phyloP scores from a whole-genome alignment of 441 rosid genomes.

The Brassica balearica region DNA sequence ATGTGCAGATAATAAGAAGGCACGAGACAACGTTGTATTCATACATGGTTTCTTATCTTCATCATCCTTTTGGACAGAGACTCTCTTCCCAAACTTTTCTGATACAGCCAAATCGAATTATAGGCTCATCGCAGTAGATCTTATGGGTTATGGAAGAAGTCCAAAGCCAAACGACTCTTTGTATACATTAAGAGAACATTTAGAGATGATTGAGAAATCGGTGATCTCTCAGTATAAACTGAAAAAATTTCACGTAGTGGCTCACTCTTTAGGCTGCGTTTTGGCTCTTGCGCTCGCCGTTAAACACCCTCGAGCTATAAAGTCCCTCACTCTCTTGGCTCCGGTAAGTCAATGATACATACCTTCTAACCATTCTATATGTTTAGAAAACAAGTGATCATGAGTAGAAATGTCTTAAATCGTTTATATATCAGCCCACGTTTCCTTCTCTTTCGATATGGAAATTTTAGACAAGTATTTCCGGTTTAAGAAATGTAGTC shows the following conservation, averaged over 20 bases:
- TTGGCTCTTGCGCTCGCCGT: slow-evolving; percentile 93
- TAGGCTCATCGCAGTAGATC: slow-evolving; percentile 81
- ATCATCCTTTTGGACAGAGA: slow-evolving; percentile 92
- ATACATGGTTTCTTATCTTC: slow-evolving; percentile 98
- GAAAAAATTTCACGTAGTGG: slow-evolving; percentile 89
- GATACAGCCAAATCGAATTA: slow-evolving; percentile 61
- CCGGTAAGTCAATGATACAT: slow-evolving; percentile 56
- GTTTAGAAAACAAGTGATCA: not conserved
- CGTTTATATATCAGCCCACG: not conserved
- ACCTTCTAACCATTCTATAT: not conserved
- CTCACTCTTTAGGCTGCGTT: slow-evolving; percentile 96
- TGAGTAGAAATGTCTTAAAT: slow-evolving; percentile 2
- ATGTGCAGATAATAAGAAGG: slow-evolving; percentile 52
- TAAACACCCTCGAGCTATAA: slow-evolving; percentile 75
- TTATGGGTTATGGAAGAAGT: slow-evolving; percentile 88
- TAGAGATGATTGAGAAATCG: slow-evolving; percentile 89
- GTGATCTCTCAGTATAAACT: slow-evolving; percentile 71
- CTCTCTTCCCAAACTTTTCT: slow-evolving; percentile 88
- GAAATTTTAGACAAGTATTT: not conserved
- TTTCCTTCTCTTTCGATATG: not conserved
- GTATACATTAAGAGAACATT: slow-evolving; percentile 82
- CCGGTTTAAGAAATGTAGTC: not conserved
- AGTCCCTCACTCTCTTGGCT: slow-evolving; percentile 85
- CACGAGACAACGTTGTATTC: slow-evolving; percentile 77
- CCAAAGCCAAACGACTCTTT: slow-evolving; percentile 93